Conservation (phyloP, 805 yeast species). For the Ogataea methanolica region DNA sequence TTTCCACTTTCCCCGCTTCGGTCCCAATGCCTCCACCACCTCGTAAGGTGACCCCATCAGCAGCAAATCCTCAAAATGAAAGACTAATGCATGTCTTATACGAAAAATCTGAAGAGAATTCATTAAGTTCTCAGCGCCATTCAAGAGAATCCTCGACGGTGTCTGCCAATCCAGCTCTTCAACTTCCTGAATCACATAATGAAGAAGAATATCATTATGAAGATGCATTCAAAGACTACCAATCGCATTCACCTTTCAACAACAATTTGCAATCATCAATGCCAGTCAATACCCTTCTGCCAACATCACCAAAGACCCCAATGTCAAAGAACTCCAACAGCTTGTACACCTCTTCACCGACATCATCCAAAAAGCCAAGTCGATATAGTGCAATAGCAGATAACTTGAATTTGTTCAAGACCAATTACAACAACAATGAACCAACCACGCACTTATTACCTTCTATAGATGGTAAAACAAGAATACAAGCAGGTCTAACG, state of each 20-base stretch:
- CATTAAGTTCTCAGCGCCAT: conserved; percentile 1
- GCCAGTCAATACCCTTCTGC: too few relatives aligned
- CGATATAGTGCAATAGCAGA: conserved; percentile 22
- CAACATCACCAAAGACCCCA: not conserved
- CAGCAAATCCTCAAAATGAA: conserved; percentile 10
- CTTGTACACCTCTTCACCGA: not conserved
- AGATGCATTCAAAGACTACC: not conserved
- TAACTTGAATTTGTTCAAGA: conserved; percentile 13
- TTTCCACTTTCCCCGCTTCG: conserved; percentile 1
- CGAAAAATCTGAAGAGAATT: conserved; percentile 24
- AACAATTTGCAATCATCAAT: not conserved
- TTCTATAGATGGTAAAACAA: not conserved
- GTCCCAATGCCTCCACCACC: conserved; percentile 18
- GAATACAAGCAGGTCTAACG: not conserved
- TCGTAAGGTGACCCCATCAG: conserved; percentile 10
- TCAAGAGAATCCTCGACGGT: not conserved
- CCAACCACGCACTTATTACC: not conserved
- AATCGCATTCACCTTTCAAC: too few relatives aligned
- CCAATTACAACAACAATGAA: not conserved
- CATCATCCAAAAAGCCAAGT: not conserved
- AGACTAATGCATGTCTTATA: conserved; percentile 27
- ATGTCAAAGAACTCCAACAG: not conserved
- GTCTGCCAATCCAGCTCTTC: not conserved
- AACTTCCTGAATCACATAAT: not conserved
- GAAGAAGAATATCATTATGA: not conserved